A percentile compares a stretch with the other conserved stretches of the same genome.
Evolutionary conservation across 202 grass and related monocot genomes (phyloP).

Genomic region (Bolboschoenoplectus hybrid): DNA sequence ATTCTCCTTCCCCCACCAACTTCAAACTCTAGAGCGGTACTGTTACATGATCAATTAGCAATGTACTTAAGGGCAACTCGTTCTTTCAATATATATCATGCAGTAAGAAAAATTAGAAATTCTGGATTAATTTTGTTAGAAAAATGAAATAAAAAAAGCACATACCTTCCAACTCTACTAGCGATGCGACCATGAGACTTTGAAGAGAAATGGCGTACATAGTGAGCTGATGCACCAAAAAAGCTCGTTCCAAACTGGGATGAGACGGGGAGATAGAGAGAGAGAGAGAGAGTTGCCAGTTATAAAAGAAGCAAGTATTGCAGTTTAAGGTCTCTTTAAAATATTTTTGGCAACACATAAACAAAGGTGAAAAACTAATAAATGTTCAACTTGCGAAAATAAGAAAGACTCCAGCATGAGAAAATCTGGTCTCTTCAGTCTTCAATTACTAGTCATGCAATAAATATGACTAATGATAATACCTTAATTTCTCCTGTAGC

Average conservation of each 20-base stretch:
- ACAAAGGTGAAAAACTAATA: background rate
- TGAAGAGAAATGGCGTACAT: slow-evolving; percentile 63
- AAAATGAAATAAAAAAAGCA: slow-evolving; percentile 38
- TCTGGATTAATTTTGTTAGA: background rate
- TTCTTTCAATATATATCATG: slow-evolving; percentile 36
- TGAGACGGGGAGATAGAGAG: slow-evolving; percentile 16
- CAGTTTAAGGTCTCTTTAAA: slow-evolving; percentile 1
- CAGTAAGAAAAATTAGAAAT: slow-evolving; percentile 33
- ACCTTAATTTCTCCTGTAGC: slow-evolving; percentile 95
- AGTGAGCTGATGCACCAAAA: slow-evolving; percentile 88
- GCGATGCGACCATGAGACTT: slow-evolving; percentile 86
- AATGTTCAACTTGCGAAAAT: background rate
- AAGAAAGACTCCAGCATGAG: background rate
- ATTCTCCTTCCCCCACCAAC: slow-evolving; percentile 89
- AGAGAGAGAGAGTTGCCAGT: background rate
- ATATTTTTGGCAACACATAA: background rate
- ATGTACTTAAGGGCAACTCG: background rate
- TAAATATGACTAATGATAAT: slow-evolving; percentile 30
- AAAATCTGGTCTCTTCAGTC: background rate
- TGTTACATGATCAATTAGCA: slow-evolving; percentile 49
- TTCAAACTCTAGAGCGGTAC: slow-evolving; percentile 85
- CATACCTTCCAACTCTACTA: slow-evolving; percentile 86
- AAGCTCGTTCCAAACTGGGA: slow-evolving; percentile 78
- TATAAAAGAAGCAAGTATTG: slow-evolving; percentile 1
- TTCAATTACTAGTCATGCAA: background rate